Base-by-base conservation (phyloP, 192 early-diverging fungal genomes). In the Podila clonocystis region DNA sequence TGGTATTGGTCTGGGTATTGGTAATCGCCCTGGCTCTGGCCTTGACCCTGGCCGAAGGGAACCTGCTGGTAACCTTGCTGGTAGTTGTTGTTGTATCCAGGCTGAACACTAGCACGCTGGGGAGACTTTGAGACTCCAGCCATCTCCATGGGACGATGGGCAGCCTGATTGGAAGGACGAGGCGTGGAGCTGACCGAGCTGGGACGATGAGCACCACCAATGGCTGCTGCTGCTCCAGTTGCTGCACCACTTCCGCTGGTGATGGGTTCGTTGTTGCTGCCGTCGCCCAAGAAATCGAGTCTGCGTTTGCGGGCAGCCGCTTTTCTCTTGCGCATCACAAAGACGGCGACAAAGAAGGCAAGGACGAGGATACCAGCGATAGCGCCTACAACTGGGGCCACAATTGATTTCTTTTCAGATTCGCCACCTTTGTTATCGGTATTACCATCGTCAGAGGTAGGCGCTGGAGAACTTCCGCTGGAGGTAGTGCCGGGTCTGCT, bases 261-360 rank as follows among this genome's bases (percentile, higher is more conserved):
- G 55, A 57, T 58, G 8, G 50, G 66, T 50, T 65, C 66, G 26
- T 67, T 58, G 5, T 60, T 50, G 9, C 38, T 36, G 9, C 65
- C 65, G 17, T 67, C 76, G 22, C 62, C 41, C 61, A 80, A 30
- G 26, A 80, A 57, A 33, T 80, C 76, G 4, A 80, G 55, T 34
- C 76, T 63, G n/a, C 76, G 65, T 57, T 72, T 50, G 8, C 65
- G 31, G 12, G 58, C 70, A 48, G 58, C 52, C 38, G 63, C 67
- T 45, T 72, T 72, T 29, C 66, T 31, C 4, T 65, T 36, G 20
- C 76, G 70, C 76, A 80, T 80, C 38, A 72, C 66, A 59, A 80
- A 80, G 22, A 80, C 70, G 3, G 30, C 76, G 1, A 80, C 76
- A 17, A 80, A n/a, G 45, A 80, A 72, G 19, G 65, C 76, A 17